Evolutionary conservation across 2,329 filamentous ascomycete genomes (phyloP), one percentile per base, ranked within the genome.

Genomic region (Fusarium sp.): DNA sequence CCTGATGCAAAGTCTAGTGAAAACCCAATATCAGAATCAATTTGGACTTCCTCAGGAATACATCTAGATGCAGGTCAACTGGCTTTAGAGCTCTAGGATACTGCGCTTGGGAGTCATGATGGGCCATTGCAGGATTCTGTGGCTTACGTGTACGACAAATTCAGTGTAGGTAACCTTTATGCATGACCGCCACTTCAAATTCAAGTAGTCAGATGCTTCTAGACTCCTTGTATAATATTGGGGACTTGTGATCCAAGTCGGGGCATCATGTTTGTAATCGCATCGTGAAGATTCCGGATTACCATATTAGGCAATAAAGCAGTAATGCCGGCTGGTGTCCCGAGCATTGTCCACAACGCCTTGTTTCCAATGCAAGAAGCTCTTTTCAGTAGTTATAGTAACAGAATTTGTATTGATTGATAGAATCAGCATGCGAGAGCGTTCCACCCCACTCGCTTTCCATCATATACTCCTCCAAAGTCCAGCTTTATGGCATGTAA

Each of bases 231-330:
- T 20, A 29, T 50, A 15, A 31, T 18, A 11, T 31, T n/a, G 22
- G 12, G 39, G 18, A 22, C 22, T 4, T 17, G 25, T 20, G 38
- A 15, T 14, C n/a, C 27, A 7, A 31, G 31, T 36, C 17, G 31
- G 29, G 8, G 31, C 18, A 17, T 31, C 22, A 35, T 20, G 18
- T 44, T 45, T 56, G 27, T 33, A 39, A 41, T n/a, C 33, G 33
- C 8, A 46, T 39, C 17, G n/a, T 18, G n/a, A 42, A 35, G 50
- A 41, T 17, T 49, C 55, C 65, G 72, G 71, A 64, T 71, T 74
- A 58, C 72, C 71, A 59, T 63, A 62, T 64, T 27, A 33, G 72
- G 72, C 70, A 68, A 42, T 41, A 41, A 47, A 25, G 15, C n/a
- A 42, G 29, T 31, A 46, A 45, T 29, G 57, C 39, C 45, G 22